phyloP scores from a whole-genome alignment of 140 eudicot genomes.

The Flaveria floridana region DNA sequence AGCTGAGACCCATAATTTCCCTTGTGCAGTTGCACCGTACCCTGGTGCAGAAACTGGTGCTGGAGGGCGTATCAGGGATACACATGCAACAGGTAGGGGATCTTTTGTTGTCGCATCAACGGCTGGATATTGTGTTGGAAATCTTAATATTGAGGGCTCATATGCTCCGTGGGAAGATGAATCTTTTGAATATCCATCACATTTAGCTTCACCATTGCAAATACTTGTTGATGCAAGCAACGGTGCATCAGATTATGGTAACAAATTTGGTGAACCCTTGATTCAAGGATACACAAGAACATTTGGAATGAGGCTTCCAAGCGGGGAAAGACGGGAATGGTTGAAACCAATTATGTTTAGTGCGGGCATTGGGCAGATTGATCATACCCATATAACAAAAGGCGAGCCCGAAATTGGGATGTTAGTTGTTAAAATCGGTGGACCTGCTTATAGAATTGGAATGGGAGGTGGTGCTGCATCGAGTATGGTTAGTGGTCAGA shows the following conservation, averaged over 20 bases:
- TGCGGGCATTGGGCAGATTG: slow-evolving; percentile 89
- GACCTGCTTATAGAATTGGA: slow-evolving; percentile 94
- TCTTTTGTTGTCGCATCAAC: slow-evolving; percentile 88
- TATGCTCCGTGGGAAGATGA: slow-evolving; percentile 93
- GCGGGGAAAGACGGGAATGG: slow-evolving; percentile 91
- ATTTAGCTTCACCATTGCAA: slow-evolving; percentile 82
- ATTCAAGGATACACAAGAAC: slow-evolving; percentile 90
- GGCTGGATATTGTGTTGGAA: slow-evolving; percentile 96
- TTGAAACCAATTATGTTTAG: slow-evolving; percentile 96
- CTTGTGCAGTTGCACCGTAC: slow-evolving; percentile 99
- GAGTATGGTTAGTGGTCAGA: slow-evolving; percentile 96
- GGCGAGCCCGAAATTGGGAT: slow-evolving; percentile 96
- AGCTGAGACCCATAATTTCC: slow-evolving; percentile 96
- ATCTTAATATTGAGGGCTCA: slow-evolving; percentile 73
- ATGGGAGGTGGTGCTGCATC: slow-evolving; percentile 99
- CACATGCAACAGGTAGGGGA: slow-evolving; percentile 93
- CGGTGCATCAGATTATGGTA: slow-evolving; percentile 96
- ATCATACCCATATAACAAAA: slow-evolving; percentile 75
- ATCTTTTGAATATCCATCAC: slow-evolving; percentile 70
- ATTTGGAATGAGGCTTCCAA: slow-evolving; percentile 87
- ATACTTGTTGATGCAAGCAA: slow-evolving; percentile 86
- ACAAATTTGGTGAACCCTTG: slow-evolving; percentile 94
- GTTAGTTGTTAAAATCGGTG: slow-evolving; percentile 92
- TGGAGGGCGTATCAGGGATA: slow-evolving; percentile 87
- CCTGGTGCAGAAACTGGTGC: slow-evolving; percentile 99